These are phyloP conservation scores for Boletus rubescentipes DNA, from an alignment of 768 basidiomycete species.

Conservation along the genomic window DNA sequence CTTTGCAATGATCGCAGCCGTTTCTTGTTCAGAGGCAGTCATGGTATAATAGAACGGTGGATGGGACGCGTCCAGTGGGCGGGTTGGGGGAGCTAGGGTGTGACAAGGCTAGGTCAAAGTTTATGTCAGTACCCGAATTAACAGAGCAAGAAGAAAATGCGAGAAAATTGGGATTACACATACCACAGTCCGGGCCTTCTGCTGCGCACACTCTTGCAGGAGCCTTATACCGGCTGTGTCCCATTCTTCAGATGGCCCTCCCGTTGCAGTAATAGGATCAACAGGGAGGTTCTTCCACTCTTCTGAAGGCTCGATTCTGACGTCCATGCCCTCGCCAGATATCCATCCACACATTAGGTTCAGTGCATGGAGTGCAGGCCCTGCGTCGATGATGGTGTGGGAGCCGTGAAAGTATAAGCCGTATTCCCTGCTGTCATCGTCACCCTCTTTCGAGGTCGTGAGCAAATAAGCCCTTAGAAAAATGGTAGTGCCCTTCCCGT, in stretches of 20 bases:
- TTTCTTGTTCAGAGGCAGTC: slow-evolving; percentile 3
- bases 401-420: slow-evolving; percentile 25
- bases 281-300: slow-evolving; percentile 29
- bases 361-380: slow-evolving; percentile 22
- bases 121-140: too few species aligned
- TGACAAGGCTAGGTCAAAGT: slow-evolving; percentile 7
- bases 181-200: slow-evolving; percentile 8
- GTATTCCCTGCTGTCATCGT: slow-evolving; percentile 3
- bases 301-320: slow-evolving; percentile 9
- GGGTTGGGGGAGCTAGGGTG: slow-evolving; percentile 7
- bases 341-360: slow-evolving; percentile 26
- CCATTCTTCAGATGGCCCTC: slow-evolving; percentile 22
- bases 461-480: slow-evolving; percentile 14
- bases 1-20: slow-evolving; percentile 8
- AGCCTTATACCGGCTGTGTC: slow-evolving; percentile 11
- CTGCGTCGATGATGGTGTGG: slow-evolving; percentile 24
- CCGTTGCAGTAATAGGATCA: slow-evolving; percentile 26
- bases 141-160: too few species aligned
- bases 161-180: background rate
- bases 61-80: slow-evolving; percentile 6
- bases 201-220: slow-evolving; percentile 10
- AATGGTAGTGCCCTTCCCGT: background rate
- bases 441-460: background rate
- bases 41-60: slow-evolving; percentile 3
- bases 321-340: slow-evolving; percentile 11